These are phyloP conservation scores for Pythium phragmiticola DNA, from an alignment of 352 stramenopile species.

Conservation along the genomic window DNA sequence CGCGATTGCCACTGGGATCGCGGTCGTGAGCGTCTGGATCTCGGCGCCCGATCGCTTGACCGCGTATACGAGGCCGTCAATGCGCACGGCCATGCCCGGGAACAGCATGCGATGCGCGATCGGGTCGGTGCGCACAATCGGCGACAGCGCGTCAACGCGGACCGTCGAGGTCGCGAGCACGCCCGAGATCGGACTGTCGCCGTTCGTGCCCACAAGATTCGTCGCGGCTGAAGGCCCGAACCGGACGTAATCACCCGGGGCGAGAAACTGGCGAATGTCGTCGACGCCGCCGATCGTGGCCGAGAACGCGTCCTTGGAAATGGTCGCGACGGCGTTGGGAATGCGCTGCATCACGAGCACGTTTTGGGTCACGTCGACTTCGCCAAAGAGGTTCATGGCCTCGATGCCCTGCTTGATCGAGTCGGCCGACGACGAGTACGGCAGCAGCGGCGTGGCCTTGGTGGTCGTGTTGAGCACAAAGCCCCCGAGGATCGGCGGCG, in stretches of 20 bases:
- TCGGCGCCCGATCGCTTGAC: slow-evolving; percentile 89
- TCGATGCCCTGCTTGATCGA: slow-evolving; percentile 74
- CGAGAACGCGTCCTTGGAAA: slow-evolving; percentile 48
- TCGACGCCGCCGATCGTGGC: slow-evolving; percentile 49
- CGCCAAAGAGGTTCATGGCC: slow-evolving; percentile 69
- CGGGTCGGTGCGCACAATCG: slow-evolving; percentile 36
- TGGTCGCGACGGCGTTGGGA: slow-evolving; percentile 44
- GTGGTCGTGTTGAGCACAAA: slow-evolving; percentile 49
- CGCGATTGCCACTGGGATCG: slow-evolving; percentile 33
- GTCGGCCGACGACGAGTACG: slow-evolving; percentile 57
- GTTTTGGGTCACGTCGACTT: slow-evolving; percentile 61
- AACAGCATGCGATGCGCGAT: slow-evolving; percentile 58
- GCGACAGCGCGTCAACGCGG: slow-evolving; percentile 41
- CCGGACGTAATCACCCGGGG: slow-evolving; percentile 61
- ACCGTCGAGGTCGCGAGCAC: slow-evolving; percentile 51
- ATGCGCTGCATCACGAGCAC: slow-evolving; percentile 58
- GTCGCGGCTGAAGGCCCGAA: slow-evolving; percentile 44
- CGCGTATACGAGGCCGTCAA: slow-evolving; percentile 87
- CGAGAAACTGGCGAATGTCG: slow-evolving; percentile 65
- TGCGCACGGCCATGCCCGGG: slow-evolving; percentile 81
- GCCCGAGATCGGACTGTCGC: slow-evolving; percentile 58
- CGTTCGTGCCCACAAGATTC: slow-evolving; percentile 60
- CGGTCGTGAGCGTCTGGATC: slow-evolving; percentile 77
- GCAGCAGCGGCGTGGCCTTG: slow-evolving; percentile 44
- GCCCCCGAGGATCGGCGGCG: slow-evolving; percentile 42